Percentiles rank a stretch among this genome's conserved stretches.
Evolutionary conservation across 2,329 filamentous ascomycete genomes (phyloP).

Genomic region (Aaosphaeria pasadenensis): DNA sequence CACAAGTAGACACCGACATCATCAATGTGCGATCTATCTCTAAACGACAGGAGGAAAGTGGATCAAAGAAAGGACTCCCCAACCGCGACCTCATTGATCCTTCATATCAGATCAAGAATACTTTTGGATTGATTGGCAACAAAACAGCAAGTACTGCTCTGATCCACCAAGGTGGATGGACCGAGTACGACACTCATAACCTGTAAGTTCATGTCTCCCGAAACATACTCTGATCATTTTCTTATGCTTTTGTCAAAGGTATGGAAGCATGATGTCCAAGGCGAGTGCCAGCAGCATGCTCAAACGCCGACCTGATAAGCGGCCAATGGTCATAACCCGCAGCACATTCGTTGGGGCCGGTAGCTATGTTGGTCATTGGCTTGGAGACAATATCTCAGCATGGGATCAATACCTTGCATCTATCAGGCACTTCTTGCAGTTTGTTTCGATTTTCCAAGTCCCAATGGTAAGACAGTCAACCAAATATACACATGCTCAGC

Average conservation of each 20-base stretch:
- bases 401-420: constrained; percentile 44
- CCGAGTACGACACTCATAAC: constrained; percentile 74
- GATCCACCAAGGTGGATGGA: constrained; percentile 63
- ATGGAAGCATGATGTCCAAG: constrained; percentile 71
- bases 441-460: constrained; percentile 45
- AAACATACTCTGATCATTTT: background rate
- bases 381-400: constrained; percentile 51
- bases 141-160: constrained; percentile 63
- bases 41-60: constrained; percentile 12
- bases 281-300: constrained; percentile 66
- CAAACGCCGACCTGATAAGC: constrained; percentile 59
- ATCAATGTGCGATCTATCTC: background rate
- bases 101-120: constrained; percentile 64
- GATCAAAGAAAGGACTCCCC: constrained; percentile 55
- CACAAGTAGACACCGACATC: constrained; percentile 45
- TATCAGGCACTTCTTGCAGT: constrained; percentile 42
- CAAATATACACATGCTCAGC: constrained; percentile 15
- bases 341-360: constrained; percentile 74
- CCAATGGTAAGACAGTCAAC: constrained; percentile 34
- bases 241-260: constrained; percentile 31
- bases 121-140: constrained; percentile 43
- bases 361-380: constrained; percentile 56
- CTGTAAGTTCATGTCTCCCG: constrained; percentile 51
- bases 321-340: constrained; percentile 73
- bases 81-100: constrained; percentile 62